phyloP scores from a whole-genome alignment of 2,329 filamentous ascomycete genomes.

The Arthrobotrys conoides region DNA sequence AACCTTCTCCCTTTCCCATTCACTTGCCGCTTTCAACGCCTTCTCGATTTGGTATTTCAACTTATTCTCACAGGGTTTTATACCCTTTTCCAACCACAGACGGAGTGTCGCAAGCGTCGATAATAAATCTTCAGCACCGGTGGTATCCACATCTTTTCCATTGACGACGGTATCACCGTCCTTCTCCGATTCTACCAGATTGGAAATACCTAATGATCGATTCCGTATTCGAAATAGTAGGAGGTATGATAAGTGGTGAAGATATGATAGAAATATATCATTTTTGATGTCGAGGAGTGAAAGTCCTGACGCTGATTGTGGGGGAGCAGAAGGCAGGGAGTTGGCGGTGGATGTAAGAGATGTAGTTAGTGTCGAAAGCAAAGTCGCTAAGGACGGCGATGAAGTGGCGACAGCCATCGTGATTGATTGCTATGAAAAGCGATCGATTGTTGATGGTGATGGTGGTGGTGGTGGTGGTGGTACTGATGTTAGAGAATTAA shows the following conservation, averaged over 20 bases:
- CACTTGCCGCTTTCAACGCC: constrained; percentile 87
- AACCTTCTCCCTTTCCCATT: constrained; percentile 72
- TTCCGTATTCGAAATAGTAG: constrained; percentile 83
- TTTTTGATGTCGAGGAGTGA: constrained; percentile 96
- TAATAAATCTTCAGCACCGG: constrained; percentile 77
- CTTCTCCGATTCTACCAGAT: background rate
- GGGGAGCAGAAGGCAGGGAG: constrained; percentile 70
- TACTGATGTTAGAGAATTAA: background rate
- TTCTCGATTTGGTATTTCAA: constrained; percentile 97
- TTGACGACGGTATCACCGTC: constrained; percentile 66
- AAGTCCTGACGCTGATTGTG: constrained; percentile 81
- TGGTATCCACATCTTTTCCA: constrained; percentile 64
- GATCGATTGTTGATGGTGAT: background rate
- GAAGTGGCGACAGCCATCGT: constrained; percentile 45
- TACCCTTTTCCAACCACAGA: constrained; percentile 93
- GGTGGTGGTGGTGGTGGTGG: constrained; percentile 1
- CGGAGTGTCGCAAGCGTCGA: constrained; percentile 90
- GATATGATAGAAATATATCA: constrained; percentile 94
- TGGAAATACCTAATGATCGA: constrained; percentile 28
- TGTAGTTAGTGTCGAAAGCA: constrained; percentile 49
- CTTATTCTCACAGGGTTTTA: constrained; percentile 88
- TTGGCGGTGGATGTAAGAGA: constrained; percentile 39
- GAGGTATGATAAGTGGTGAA: constrained; percentile 92
- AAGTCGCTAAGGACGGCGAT: constrained; percentile 18
- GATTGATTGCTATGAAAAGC: background rate